Conservation (phyloP, 2,329 filamentous ascomycete species). For the Fusarium sambucinum region DNA sequence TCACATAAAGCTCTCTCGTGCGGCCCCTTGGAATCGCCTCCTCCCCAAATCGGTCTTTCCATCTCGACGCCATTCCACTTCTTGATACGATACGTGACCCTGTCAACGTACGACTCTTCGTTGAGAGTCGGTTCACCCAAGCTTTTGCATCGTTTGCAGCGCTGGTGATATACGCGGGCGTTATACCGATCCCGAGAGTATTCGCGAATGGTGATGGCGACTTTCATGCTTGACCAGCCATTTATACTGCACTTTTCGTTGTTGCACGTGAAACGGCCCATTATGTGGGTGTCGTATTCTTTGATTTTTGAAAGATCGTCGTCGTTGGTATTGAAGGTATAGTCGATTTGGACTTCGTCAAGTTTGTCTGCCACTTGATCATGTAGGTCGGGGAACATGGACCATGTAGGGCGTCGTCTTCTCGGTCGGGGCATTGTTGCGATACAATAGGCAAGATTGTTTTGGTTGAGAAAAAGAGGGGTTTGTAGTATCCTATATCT, state of each 20-base stretch:
- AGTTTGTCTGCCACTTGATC: constrained; percentile 28
- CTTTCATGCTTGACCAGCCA: constrained; percentile 52
- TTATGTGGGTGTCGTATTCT: constrained; percentile 48
- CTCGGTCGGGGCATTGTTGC: neutral
- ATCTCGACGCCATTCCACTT: constrained; percentile 51
- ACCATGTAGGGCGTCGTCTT: constrained; percentile 19
- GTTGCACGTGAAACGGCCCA: constrained; percentile 52
- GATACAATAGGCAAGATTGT: fast-evolving
- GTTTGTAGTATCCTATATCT: fast-evolving
- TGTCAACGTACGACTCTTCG: constrained; percentile 50
- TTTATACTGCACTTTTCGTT: constrained; percentile 41
- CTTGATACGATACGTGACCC: constrained; percentile 54
- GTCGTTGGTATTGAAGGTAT: constrained; percentile 44
- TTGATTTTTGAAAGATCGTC: constrained; percentile 27
- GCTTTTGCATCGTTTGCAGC: constrained; percentile 50
- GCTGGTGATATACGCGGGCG: constrained; percentile 54
- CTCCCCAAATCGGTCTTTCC: constrained; percentile 12
- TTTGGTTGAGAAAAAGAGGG: fast-evolving
- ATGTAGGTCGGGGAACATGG: constrained; percentile 40
- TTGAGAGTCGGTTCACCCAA: constrained; percentile 48
- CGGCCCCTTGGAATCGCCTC: neutral
- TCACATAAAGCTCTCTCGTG: constrained; percentile 52
- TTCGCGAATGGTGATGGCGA: constrained; percentile 52
- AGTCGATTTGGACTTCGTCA: constrained; percentile 21
- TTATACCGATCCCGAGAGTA: constrained; percentile 52